A percentile compares a stretch with the other conserved stretches of the same genome.
Evolutionary conservation across 768 basidiomycete species (phyloP).

Genomic region (Lactarius psammicola): DNA sequence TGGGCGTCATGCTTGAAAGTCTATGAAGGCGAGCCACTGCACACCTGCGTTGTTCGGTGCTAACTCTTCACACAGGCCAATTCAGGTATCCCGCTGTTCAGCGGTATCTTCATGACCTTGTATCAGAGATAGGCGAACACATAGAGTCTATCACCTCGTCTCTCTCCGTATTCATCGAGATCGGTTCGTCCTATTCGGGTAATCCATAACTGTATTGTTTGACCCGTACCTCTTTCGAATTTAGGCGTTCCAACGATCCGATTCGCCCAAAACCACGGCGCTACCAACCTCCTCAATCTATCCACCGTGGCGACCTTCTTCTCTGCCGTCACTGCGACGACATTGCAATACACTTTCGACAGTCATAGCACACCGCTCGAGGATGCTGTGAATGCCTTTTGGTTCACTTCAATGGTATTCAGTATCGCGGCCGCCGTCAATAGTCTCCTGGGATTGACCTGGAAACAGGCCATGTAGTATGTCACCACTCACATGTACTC

Average conservation of each 20-base stretch:
- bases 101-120: conserved; percentile 69
- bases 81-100: conserved; percentile 71
- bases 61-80: conserved; percentile 48
- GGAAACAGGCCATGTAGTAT: conserved; percentile 84
- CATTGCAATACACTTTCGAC: conserved; percentile 64
- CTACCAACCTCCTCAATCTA: conserved; percentile 65
- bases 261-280: conserved; percentile 71
- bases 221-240: background rate
- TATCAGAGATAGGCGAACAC: conserved; percentile 74
- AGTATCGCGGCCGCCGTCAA: conserved; percentile 77
- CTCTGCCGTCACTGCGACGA: conserved; percentile 71
- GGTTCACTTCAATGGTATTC: conserved; percentile 75
- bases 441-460: conserved; percentile 70
- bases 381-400: conserved; percentile 65
- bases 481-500: conserved; percentile 33
- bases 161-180: conserved; percentile 72
- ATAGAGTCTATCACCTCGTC: conserved; percentile 65
- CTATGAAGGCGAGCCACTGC: conserved; percentile 49
- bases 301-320: conserved; percentile 80
- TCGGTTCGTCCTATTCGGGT: conserved; percentile 48
- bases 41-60: conserved; percentile 7
- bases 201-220: background rate
- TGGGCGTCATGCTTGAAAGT: conserved; percentile 71
- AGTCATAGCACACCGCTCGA: conserved; percentile 40
- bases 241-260: conserved; percentile 75